Evolutionary conservation across 257 asterid species (phyloP), one percentile per base, ranked within the genome.

Genomic region (Osmanthus fragrans): DNA sequence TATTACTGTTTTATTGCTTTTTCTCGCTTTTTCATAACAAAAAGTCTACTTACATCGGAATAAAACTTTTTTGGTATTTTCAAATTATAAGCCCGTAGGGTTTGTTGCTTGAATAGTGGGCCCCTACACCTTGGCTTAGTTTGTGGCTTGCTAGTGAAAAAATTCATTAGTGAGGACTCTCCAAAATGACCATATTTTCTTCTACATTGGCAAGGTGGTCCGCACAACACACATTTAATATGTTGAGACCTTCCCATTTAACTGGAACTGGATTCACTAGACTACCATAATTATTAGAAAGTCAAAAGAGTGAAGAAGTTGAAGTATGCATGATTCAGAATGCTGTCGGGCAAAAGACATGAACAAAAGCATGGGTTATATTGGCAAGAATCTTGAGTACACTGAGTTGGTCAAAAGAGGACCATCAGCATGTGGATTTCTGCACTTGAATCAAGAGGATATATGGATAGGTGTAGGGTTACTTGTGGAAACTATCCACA

Each of bases 371-470:
- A 83, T 82, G 92, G 89, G 83, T 30, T 37, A 9, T n/a, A 68
- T 58, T 32, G 75, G 56, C 73, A 40, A 84, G 75, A 75, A 82
- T 85, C 85, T 84, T 73, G 77, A 76, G 87, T 83, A 78, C 76
- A 73, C 81, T 72, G 86, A 87, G 72, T 82, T 40, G 71, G 90
- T 89, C 92, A 89, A 84, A 87, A 87, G 74, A 83, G 76, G 81
- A 80, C 89, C 88, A 89, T 85, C 23, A n/a, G 86, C 86, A 76
- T 76, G 67, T 84, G 86, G 83, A 58, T 67, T 68, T 68, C 73
- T 66, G 66, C 86, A 75, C 86, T 80, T 79, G 64, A 54, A 78
- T 80, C 87, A 81, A 83, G 73, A 82, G 80, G 45, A 49, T 9
- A 2, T 58, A 21, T n/a, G 65, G 27, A 56, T 56, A 23, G 39